These are phyloP conservation scores for Trifolium repens DNA, from an alignment of 306 rosid species.

Conservation along the genomic window DNA sequence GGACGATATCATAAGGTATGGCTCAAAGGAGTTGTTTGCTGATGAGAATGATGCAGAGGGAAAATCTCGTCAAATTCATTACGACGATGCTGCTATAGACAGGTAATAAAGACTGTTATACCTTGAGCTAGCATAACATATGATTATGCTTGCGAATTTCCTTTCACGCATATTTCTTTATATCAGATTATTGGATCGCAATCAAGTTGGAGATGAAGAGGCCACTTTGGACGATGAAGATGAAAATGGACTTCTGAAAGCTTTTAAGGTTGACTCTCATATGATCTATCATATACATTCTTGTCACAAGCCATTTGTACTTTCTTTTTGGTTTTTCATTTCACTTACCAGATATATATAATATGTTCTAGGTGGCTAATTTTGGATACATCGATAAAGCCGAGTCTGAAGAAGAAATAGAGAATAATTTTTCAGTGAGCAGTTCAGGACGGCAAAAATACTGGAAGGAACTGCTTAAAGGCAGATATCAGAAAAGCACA, in stretches of 20 bases:
- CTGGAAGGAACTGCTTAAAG: conserved; percentile 95
- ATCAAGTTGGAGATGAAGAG: conserved; percentile 84
- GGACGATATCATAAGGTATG: conserved; percentile 94
- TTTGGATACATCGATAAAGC: conserved; percentile 87
- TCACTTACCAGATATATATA: conserved; percentile 12
- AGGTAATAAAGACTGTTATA: conserved; percentile 53
- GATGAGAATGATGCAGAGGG: conserved; percentile 88
- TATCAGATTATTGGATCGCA: conserved; percentile 83
- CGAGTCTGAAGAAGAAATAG: conserved; percentile 70
- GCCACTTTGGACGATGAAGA: conserved; percentile 83
- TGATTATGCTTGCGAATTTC: conserved; percentile 34
- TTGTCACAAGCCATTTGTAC: background rate
- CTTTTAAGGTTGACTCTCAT: conserved; percentile 75
- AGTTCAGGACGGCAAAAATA: conserved; percentile 62
- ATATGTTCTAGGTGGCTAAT: conserved; percentile 82
- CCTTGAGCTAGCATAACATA: background rate
- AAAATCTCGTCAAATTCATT: conserved; percentile 95
- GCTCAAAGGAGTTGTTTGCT: conserved; percentile 93
- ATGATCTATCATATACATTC: conserved; percentile 32
- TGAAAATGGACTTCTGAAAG: conserved; percentile 85
- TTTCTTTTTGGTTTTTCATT: conserved; percentile 15
- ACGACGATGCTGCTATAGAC: conserved; percentile 90
- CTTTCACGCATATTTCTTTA: conserved; percentile 37
- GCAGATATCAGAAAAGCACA: conserved; percentile 78
- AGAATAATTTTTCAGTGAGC: conserved; percentile 39